These are phyloP conservation scores for Diplodia corticola DNA, from an alignment of 2,329 filamentous ascomycete species.

Conservation along the genomic window DNA sequence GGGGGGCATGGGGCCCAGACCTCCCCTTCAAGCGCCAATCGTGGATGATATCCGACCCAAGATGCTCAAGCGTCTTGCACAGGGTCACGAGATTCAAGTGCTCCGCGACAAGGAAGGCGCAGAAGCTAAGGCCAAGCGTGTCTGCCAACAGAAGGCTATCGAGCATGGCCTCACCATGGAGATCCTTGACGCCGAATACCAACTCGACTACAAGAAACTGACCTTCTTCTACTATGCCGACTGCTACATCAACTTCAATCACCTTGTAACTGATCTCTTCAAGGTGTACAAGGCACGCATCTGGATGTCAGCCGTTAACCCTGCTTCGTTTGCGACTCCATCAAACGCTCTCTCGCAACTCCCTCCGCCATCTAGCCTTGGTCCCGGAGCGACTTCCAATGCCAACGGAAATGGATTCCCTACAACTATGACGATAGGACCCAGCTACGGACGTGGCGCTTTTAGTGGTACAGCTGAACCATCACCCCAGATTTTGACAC, in stretches of 20 bases:
- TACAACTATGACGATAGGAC: conserved; percentile 11
- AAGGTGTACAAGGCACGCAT: conserved; percentile 99
- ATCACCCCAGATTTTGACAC: not conserved
- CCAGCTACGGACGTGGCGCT: conserved; percentile 16
- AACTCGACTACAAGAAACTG: conserved; percentile 98
- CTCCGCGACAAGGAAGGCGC: conserved; percentile 95
- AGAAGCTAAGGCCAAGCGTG: conserved; percentile 94
- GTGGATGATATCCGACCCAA: conserved; percentile 79
- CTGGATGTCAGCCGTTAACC: conserved; percentile 99
- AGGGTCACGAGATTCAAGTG: conserved; percentile 84
- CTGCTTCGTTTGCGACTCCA: conserved; percentile 70
- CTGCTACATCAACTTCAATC: conserved; percentile 98
- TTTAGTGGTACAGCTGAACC: conserved; percentile 17
- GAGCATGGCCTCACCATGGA: conserved; percentile 97
- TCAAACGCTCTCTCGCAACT: conserved; percentile 33
- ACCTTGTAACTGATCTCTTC: conserved; percentile 93
- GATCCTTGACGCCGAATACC: conserved; percentile 96
- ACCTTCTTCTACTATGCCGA: conserved; percentile 99
- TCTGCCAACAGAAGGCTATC: conserved; percentile 94
- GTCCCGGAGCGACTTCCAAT: conserved; percentile 38
- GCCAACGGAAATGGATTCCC: conserved; percentile 22
- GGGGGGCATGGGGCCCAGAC: conserved; percentile 73
- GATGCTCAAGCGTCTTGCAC: conserved; percentile 92
- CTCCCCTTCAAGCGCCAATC: conserved; percentile 48
- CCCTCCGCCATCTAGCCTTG: conserved; percentile 40